phyloP scores from a whole-genome alignment of 23 red algal species.

The Pyropia yezoensis region DNA sequence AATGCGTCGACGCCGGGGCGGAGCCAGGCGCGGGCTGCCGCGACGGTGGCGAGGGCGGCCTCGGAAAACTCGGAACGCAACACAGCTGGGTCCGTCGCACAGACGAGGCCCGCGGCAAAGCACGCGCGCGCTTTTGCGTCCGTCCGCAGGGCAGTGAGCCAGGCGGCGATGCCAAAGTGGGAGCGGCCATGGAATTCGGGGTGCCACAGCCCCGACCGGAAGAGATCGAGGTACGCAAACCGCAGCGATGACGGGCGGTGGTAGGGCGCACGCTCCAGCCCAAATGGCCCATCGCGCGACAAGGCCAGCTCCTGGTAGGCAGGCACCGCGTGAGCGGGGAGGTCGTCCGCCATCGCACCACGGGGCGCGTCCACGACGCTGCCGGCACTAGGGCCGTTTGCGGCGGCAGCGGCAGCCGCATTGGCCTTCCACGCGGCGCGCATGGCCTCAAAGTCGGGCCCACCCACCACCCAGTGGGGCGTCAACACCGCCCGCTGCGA shows the following conservation, averaged over 20 bases:
- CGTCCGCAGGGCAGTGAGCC: slow-evolving; percentile 21
- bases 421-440: background rate
- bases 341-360: no score
- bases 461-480: slow-evolving; percentile 58
- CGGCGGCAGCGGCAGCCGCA: no score
- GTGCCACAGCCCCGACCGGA: slow-evolving; percentile 33
- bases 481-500: slow-evolving; percentile 37
- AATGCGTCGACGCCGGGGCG: slow-evolving; percentile 44
- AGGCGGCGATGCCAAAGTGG: slow-evolving; percentile 31
- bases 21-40: slow-evolving; percentile 21
- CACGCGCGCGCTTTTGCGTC: slow-evolving; percentile 22
- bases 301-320: slow-evolving; percentile 27
- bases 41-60: slow-evolving; percentile 12
- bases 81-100: slow-evolving; percentile 6
- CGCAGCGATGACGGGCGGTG: slow-evolving; percentile 12
- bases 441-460: slow-evolving; percentile 57
- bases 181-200: slow-evolving; percentile 65
- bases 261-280: slow-evolving; percentile 25
- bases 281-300: slow-evolving; percentile 5
- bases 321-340: background rate
- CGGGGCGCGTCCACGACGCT: background rate
- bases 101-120: slow-evolving; percentile 34
- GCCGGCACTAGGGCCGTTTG: no score
- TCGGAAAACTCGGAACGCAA: slow-evolving; percentile 24
- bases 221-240: slow-evolving; percentile 19